Evolutionary conservation across 192 early-diverging fungal species (phyloP), one percentile per base, ranked within the genome.

Genomic region (Cetraspora pellucida): DNA sequence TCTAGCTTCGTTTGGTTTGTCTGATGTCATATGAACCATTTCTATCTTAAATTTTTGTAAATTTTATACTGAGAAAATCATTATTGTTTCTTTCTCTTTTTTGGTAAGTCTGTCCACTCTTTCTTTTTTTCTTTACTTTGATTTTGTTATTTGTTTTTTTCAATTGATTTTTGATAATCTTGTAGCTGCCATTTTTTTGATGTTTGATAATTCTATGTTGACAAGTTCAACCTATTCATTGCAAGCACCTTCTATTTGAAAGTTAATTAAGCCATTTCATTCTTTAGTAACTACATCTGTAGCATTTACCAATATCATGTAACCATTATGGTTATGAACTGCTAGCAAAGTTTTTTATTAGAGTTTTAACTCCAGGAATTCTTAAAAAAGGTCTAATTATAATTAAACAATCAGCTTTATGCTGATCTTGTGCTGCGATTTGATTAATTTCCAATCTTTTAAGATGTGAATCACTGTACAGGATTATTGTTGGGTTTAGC

Each of bases 401-500:
- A 47, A 97, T 84, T 68, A 97, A 66, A 27, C 95, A 78, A 77
- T 95, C 94, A 9, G 93, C 91, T 10, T 83, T 83, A 61, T 77
- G 83, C 71, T 85, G 81, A 73, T 93, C 92, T 59, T 58, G 82
- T 47, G 81, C 43, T 47, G 87, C 84, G 54, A 90, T 81, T 64
- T 86, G 77, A 70, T 87, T 89, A 83, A 91, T 93, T 14, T 84
- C 78, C 13, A 91, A 90, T 6, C 93, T 93, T 70, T 88, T 77
- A 1, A 89, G 81, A 80, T 97, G 95, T 72, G 90, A 86, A 80
- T 99, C 97, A 77, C 97, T 96, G 86, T 99, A 99, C 4, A 99
- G 83, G 4, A 99, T 94, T 83, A 99, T 93, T 78, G 93, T 92
- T 17, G 97, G 97, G 72, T 96, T 85, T 25, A 99, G 77, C 6